Evolutionary conservation across 1,139 yeast species (phyloP), one percentile per base, ranked within the genome.

Genomic region (Sugiyamaella xylanicola): DNA sequence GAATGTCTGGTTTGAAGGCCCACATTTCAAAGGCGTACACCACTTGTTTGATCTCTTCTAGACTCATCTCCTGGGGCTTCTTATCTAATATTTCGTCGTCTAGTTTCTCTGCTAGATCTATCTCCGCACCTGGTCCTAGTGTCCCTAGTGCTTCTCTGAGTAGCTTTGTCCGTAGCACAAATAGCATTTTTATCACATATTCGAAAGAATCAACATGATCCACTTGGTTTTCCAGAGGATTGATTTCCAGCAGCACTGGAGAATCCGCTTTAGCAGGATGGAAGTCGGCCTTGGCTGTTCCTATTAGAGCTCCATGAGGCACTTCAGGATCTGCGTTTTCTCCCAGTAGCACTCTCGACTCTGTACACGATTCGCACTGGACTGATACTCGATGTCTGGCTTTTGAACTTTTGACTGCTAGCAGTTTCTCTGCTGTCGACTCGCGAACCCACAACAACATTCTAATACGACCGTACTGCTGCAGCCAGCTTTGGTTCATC

Each of bases 1-100:
- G 61, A 40, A 76, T 67, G 48, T 79, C 79, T 0, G 97, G 97
- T 70, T 85, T 90, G 74, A 91, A 92, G 0, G 98, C 95, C 98
- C 98, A 92, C 20, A 73, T 68, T 47, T 77, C 79, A 67, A 86
- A 88, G 2, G 73, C 77, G 3, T 78, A 69, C 2, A 84, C 76
- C 7, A 92, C 67, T 4, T 68, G 63, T 5, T 75, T 59, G 59
- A 86, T 75, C 17, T 90, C 95, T 0, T 79, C 80, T 4, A 75
- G 66, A 0, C 82, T 74, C 56, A 91, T 72, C 2, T 80, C 79
- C 17, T 74, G 70, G 0, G 87, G 81, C 2, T 69, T 65, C 58
- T 77, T 80, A 9, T 78, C 67, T 55, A 82, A 64, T 2, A 85
- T 56, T 2, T 78, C 74, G 1, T 71, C 74, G 1, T 71, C 65